A percentile compares a stretch with the other conserved stretches of the same genome.
These are phyloP conservation scores for Syncephalastrum sp. DNA, from an alignment of 371 early-diverging fungal species.

Conservation along the genomic window DNA sequence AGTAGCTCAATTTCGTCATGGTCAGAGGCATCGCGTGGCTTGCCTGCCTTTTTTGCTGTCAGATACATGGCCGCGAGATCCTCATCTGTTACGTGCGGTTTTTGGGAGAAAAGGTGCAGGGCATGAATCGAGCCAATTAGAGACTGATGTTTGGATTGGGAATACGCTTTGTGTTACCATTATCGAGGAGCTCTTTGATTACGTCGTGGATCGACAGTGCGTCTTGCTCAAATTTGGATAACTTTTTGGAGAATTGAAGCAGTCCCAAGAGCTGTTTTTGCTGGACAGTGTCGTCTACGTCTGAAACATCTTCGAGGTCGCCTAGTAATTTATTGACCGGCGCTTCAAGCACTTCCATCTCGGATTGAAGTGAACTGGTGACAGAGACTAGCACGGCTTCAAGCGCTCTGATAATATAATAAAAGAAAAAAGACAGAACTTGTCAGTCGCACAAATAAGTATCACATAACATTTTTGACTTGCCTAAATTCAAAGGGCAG, in stretches of 20 bases:
- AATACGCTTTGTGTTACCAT: conserved; percentile 43
- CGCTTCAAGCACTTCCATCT: conserved; percentile 64
- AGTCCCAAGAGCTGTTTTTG: conserved; percentile 73
- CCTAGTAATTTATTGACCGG: conserved; percentile 59
- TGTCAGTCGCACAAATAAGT: background rate
- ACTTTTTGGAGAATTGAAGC: conserved; percentile 71
- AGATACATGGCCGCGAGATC: conserved; percentile 90
- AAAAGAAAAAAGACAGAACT: background rate
- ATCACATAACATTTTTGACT: background rate
- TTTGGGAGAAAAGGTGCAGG: too few relatives aligned
- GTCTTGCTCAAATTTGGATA: conserved; percentile 75
- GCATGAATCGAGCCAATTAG: too few relatives aligned
- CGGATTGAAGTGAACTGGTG: conserved; percentile 67
- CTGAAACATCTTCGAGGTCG: conserved; percentile 60
- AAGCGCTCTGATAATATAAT: conserved; percentile 54
- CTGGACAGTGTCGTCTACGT: conserved; percentile 76
- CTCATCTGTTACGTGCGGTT: conserved; percentile 56
- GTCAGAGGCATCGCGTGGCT: conserved; percentile 53
- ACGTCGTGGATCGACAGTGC: conserved; percentile 74
- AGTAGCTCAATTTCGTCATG: conserved; percentile 88
- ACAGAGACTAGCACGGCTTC: conserved; percentile 83
- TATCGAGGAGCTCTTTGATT: conserved; percentile 77
- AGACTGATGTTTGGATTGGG: background rate
- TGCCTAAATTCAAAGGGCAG: conserved; percentile 76
- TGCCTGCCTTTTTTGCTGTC: conserved; percentile 69